Base-by-base conservation (phyloP, 495 filamentous ascomycete genomes). In the Neurospora sp. region DNA sequence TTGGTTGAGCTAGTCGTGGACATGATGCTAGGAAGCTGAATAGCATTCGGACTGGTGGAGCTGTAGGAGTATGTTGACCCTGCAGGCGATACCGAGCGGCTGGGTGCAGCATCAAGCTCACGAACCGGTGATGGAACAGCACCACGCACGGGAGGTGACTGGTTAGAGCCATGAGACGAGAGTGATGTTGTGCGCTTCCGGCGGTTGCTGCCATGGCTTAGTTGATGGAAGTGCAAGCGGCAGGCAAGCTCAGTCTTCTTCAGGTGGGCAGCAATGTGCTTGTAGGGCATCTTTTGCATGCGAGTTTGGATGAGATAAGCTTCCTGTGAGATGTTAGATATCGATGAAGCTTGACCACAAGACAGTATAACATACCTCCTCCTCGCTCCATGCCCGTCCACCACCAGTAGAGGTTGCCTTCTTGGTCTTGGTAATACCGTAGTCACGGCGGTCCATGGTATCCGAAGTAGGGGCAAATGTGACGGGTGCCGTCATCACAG, bases 231-330 rank as follows among this genome's bases (percentile, higher is more conserved):
- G 79, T 95, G 92, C 49, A 95, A 88, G 71, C 92, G 92, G 82
- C 92, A 95, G 71, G 92, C 92, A 73, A 95, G 84, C 84, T 95
- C 92, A 5, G 92, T 95, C 85, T 95, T 95, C 82, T 93, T 93
- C 74, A 95, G 83, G 76, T 93, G 90, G 73, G 89, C 88, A 73
- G 92, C 92, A 78, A 95, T 95, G 77, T 94, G 92, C 87, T 95
- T 95, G 83, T 95, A 95, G 1, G 92, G 92, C 89, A 94, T 92
- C 83, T 94, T 94, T 76, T 94, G 91, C 80, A 91, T 87, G 49
- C 92, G 90, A 74, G 92, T 94, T 79, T 93, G 91, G 75, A 95
- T 88, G 44, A 95, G 89, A 80, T 94, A 95, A n/a, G 90, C 87
- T 84, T 95, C 92, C 92, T 94, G 76, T 76, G 73, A 20, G 0